Evolutionary conservation across 352 stramenopile genomes (phyloP).

Genomic region (Peronospora farinosa): DNA sequence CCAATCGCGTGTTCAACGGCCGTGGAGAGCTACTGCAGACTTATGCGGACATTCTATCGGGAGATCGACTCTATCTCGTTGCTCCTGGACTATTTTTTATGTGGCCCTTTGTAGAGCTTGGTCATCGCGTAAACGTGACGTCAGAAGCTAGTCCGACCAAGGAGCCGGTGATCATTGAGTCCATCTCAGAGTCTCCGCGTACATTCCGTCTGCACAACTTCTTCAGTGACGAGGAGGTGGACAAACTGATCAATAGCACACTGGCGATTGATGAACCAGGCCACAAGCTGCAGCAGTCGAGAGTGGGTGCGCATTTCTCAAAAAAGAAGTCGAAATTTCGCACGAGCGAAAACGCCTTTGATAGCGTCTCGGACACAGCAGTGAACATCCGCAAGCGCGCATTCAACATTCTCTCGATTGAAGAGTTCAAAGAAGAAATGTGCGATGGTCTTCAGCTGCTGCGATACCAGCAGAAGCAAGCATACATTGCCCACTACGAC

Average conservation of each 20-base stretch:
- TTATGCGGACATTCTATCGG: conserved; percentile 47
- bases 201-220: conserved; percentile 87
- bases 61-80: conserved; percentile 68
- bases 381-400: conserved; percentile 76
- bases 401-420: conserved; percentile 88
- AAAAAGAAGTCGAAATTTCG: conserved; percentile 56
- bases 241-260: conserved; percentile 73
- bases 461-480: conserved; percentile 92
- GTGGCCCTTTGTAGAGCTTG: conserved; percentile 77
- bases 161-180: conserved; percentile 63
- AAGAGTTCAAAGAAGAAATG: conserved; percentile 85
- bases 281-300: conserved; percentile 81
- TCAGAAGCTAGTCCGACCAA: conserved; percentile 50
- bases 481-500: conserved; percentile 92
- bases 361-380: conserved; percentile 68
- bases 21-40: conserved; percentile 42
- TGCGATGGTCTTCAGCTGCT: conserved; percentile 94
- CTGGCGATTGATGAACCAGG: conserved; percentile 73
- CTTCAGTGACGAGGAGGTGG: conserved; percentile 72
- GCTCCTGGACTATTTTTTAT: conserved; percentile 65
- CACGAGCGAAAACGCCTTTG: conserved; percentile 87
- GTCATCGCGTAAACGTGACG: conserved; percentile 57
- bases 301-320: conserved; percentile 56
- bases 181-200: conserved; percentile 68
- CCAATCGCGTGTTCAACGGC: conserved; percentile 71